Evolutionary conservation across 2,329 filamentous ascomycete species (phyloP), one percentile per base, ranked within the genome.

Genomic region (Paracoccidioides lutzii): DNA sequence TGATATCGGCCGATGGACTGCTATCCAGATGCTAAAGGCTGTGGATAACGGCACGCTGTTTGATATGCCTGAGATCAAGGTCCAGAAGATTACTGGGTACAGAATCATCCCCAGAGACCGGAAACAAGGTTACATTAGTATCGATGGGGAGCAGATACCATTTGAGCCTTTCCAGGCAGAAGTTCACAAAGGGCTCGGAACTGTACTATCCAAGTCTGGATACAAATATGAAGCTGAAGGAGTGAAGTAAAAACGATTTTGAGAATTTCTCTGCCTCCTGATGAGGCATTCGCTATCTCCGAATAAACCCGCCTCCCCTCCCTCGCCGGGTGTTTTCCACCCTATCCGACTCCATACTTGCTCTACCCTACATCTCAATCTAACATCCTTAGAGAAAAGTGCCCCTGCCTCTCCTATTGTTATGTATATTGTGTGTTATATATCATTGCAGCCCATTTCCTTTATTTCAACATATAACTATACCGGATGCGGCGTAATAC

Each of bases 111-210:
- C 93, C 0, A 82, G 81, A 54, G 73, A 85, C 59, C 78, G 84
- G 63, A 75, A 80, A 42, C 79, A 84, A 59, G 91, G 91, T 1
- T 93, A 87, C 68, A 94, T 98, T 67, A 94, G 89, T 68, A 89
- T 98, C 61, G 93, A 97, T 66, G 93, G 93, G 41, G 93, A 98
- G 72, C 79, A 81, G 54, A 78, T 95, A 2, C 87, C 89, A 0
- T 97, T 95, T 67, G 85, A 85, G 63, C 86, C 88, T 0, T 94
- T 96, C 67, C 93, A 98, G 74, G 88, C 84, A 2, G 93, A 98
- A 72, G 78, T 96, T 5, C 89, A 96, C 68, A 80, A 76, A 53
- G 87, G 85, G 0, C 75, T 98, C 30, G 93, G 88, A 0, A 88
- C 87, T 3, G 87, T 91, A n/a, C 75, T 97, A 60, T 88, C 88